Base-by-base conservation (phyloP, 768 basidiomycete species). In the Nidularia sp. region DNA sequence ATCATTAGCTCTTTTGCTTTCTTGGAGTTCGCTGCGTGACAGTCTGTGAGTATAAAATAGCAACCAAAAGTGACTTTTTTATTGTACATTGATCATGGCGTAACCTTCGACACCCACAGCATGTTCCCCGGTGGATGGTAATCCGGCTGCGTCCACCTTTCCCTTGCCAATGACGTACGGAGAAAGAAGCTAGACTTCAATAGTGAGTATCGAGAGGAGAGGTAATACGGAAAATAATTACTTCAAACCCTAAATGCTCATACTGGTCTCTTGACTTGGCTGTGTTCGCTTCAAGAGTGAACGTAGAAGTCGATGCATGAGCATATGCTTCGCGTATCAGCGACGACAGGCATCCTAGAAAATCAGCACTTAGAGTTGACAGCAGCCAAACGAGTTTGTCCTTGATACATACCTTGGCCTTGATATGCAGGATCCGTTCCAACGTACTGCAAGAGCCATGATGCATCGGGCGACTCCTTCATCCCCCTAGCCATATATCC, bases 211-310 rank as follows among this genome's bases (percentile, higher is more conserved):
- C 45, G 31, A 5, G 15, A 42, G 10, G 25, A 10, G 4, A 18
- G 5, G 34, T 1, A 32, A 34, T 3, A 43, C 2, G 12, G 13
- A 12, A 32, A 18, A 18, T 18, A 41, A 22, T 60, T 50, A 66
- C 66, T 59, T 64, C 63, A 49, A 63, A 70, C 3, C 69, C 67
- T 2, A 67, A 41, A 52, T 65, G 69, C 4, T 54, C 46, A 57
- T 69, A 70, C 49, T 59, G 63, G 52, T 67, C 65, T 45, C 65
- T 57, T 15, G 62, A 62, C 39, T 61, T 61, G 6, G 60, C 13
- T 0, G 66, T 62, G 9, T 65, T 65, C 6, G 67, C 65, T 50
- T 69, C 65, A 2, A 70, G 53, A 1, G 55, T 62, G 50, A 60
- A 66, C 6, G 55, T 59, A 7, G 46, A 51, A 15, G 57, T 25